Evolutionary conservation across 495 filamentous ascomycete genomes (phyloP), one percentile per base, ranked within the genome.

Genomic region (Aspergillus nanangensis): DNA sequence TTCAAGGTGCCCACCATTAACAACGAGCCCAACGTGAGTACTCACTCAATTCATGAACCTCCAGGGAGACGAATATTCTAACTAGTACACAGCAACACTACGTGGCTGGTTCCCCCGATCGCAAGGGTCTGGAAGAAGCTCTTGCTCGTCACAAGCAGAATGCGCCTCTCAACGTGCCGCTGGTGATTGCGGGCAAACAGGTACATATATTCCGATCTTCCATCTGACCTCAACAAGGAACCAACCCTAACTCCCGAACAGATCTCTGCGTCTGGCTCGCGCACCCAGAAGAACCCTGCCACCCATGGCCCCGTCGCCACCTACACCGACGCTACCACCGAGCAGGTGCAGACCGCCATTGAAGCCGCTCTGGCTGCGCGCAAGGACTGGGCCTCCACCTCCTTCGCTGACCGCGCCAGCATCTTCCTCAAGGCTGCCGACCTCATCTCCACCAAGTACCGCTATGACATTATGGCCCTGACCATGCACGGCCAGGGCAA

Each of bases 401-500:
- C 89, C 8, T 96, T 96, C 54, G 80, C 85, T 19, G 90, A 95
- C 66, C 79, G 90, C 38, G 91, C 91, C n/a, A 88, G 90, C 48
- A 71, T 96, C 51, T 96, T 96, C 70, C 78, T 96, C 35, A 95
- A 95, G 71, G 90, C 90, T 1, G 90, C 90, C 9, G 90, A 95
- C 59, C 69, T 96, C 45, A 82, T 96, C 56, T 72, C 87, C 25
- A 82, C 80, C 49, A 95, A 95, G 66, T 95, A 96, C 70, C 80
- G 90, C 54, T 94, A 94, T 63, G 87, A 93, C 47, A 72, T 96
- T 45, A 91, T 95, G 85, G 90, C 91, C 5, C 78, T 89, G 29
- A 96, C 90, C 7, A 95, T 96, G 78, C 75, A 95, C 18, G 90
- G 90, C 23, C 90, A 96, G 65, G 90, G 90, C 51, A 96, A 96